phyloP scores from a whole-genome alignment of 2,329 filamentous ascomycete genomes.

The Aspergillus hortae region DNA sequence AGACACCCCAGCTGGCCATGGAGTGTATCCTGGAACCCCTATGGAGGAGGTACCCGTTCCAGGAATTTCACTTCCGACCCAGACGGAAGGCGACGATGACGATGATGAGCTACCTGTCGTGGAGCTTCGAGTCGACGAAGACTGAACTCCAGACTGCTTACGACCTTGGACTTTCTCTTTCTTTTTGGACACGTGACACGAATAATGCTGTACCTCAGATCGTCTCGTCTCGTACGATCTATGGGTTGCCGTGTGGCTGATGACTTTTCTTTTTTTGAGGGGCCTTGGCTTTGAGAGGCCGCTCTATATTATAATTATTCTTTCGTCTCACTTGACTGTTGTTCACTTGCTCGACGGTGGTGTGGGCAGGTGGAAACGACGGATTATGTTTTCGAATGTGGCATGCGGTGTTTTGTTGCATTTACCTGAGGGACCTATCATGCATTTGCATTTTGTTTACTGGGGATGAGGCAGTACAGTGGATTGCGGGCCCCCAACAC shows the following conservation, averaged over 20 bases:
- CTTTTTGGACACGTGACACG: constrained; percentile 16
- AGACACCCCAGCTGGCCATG: constrained; percentile 22
- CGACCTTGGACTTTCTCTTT: constrained; percentile 10
- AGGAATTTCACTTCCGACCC: constrained; percentile 28
- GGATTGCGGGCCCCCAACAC: neutral
- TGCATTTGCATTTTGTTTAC: neutral
- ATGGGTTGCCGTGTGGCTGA: neutral
- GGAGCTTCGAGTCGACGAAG: constrained; percentile 38
- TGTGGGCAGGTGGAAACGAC: neutral
- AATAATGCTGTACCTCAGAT: constrained; percentile 6
- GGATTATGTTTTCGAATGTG: neutral
- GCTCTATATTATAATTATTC: neutral
- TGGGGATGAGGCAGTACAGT: neutral
- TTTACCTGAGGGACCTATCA: neutral
- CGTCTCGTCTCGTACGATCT: neutral
- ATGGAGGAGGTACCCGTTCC: constrained; percentile 27
- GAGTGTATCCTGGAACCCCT: constrained; percentile 17
- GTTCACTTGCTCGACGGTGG: neutral
- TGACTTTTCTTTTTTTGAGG: neutral
- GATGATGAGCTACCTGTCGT: constrained; percentile 39
- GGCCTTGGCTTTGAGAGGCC: neutral
- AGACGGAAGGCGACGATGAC: constrained; percentile 29
- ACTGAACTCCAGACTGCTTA: constrained; percentile 22
- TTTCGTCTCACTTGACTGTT: neutral
- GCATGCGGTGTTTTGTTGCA: neutral